phyloP scores from a whole-genome alignment of 1,284 basidiomycete species.

The Sporisorium scitamineum region DNA sequence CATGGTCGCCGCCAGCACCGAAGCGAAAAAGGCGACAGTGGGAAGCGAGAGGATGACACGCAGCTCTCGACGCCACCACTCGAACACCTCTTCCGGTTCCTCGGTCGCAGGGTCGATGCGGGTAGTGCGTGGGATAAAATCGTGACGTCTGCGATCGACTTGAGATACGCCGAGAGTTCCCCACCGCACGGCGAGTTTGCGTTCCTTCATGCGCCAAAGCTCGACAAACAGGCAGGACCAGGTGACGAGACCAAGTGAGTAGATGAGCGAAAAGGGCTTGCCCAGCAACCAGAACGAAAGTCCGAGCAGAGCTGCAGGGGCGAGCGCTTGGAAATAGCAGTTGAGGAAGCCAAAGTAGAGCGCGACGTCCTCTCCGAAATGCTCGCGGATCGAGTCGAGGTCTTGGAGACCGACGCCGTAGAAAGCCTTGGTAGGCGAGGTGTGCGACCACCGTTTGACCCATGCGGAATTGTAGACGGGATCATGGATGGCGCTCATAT shows the following conservation, averaged over 20 bases:
- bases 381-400: conserved; percentile 62
- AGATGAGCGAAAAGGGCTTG: conserved; percentile 52
- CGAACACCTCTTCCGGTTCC: conserved; percentile 65
- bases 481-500: conserved; percentile 67
- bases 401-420: conserved; percentile 54
- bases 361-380: conserved; percentile 68
- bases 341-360: conserved; percentile 68
- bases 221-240: conserved; percentile 66
- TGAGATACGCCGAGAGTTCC: conserved; percentile 58
- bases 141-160: conserved; percentile 50
- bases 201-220: conserved; percentile 66
- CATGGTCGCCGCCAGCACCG: conserved; percentile 74
- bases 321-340: conserved; percentile 63
- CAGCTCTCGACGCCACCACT: conserved; percentile 72
- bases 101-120: conserved; percentile 59
- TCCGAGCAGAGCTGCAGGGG: conserved; percentile 56
- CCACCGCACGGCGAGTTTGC: conserved; percentile 66
- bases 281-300: conserved; percentile 57
- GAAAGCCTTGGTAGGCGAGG: conserved; percentile 38
- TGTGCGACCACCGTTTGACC: conserved; percentile 61
- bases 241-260: conserved; percentile 57
- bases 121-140: conserved; percentile 55
- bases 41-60: conserved; percentile 82
- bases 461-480: conserved; percentile 59
- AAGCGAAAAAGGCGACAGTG: conserved; percentile 81